Conservation (phyloP, 768 basidiomycete genomes). For the Daedaleopsis sinensis region DNA sequence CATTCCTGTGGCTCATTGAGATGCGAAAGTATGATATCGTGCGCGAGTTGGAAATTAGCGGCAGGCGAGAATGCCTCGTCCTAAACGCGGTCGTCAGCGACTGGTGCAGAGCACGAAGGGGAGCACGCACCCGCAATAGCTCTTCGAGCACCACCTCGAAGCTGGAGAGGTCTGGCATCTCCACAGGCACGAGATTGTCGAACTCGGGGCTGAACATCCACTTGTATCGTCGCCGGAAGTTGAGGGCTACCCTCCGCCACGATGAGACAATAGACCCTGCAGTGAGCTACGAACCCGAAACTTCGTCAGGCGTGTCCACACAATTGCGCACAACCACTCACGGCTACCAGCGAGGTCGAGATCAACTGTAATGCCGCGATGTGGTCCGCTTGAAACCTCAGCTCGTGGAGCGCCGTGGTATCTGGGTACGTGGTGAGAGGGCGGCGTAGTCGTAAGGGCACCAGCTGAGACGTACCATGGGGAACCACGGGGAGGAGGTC, state of each 20-base stretch:
- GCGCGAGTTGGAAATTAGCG: slow-evolving; percentile 48
- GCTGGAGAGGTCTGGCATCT: slow-evolving; percentile 60
- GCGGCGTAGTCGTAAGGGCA: neutral
- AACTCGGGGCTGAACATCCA: slow-evolving; percentile 74
- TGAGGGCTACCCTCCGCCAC: slow-evolving; percentile 55
- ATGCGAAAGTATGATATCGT: slow-evolving; percentile 35
- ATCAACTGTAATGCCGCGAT: slow-evolving; percentile 62
- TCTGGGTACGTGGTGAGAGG: slow-evolving; percentile 31
- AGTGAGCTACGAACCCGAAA: slow-evolving; percentile 42
- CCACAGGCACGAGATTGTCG: slow-evolving; percentile 46
- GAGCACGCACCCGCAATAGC: slow-evolving; percentile 40
- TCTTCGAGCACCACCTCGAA: slow-evolving; percentile 48
- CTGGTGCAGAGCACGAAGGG: neutral
- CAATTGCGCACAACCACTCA: slow-evolving; percentile 45
- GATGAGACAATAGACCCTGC: slow-evolving; percentile 49
- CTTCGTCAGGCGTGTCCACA: neutral
- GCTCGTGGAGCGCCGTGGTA: slow-evolving; percentile 45
- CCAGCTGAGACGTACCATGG: neutral
- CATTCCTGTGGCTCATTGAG: slow-evolving; percentile 7
- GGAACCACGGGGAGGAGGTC: slow-evolving; percentile 38
- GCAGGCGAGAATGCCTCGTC: slow-evolving; percentile 44
- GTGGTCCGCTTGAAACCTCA: slow-evolving; percentile 51
- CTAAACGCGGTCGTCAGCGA: slow-evolving; percentile 24
- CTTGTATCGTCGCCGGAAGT: slow-evolving; percentile 71
- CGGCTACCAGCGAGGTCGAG: slow-evolving; percentile 39